Conservation (phyloP, 1,139 yeast species). For the Hemisphaericaspora xylofermentans region DNA sequence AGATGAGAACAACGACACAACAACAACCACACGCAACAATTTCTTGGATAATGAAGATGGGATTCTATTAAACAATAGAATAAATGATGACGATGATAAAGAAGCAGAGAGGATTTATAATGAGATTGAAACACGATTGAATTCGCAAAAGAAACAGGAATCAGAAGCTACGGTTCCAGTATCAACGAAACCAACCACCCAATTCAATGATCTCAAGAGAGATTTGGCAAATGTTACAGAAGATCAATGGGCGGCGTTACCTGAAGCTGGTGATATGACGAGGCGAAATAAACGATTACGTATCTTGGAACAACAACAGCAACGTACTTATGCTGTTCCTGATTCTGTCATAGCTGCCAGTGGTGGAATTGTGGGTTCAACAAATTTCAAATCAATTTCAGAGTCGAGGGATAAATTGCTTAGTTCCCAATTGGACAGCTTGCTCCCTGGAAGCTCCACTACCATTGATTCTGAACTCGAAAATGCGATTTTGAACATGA, state of each 20-base stretch:
- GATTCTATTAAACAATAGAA: constrained; percentile 17
- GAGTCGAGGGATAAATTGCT: constrained; percentile 54
- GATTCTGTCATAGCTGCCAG: constrained; percentile 54
- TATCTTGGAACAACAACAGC: constrained; percentile 59
- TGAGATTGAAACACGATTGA: constrained; percentile 59
- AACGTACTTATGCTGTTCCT: constrained; percentile 80
- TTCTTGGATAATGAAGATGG: constrained; percentile 22
- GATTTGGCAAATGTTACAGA: constrained; percentile 57
- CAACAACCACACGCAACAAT: constrained; percentile 16
- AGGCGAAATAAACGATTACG: constrained; percentile 73
- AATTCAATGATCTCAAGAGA: constrained; percentile 55
- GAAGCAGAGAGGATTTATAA: constrained; percentile 77
- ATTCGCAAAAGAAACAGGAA: constrained; percentile 18
- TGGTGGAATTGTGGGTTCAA: constrained; percentile 18
- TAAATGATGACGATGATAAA: constrained; percentile 54
- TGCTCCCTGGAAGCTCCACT: constrained; percentile 11
- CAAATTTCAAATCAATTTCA: constrained; percentile 51
- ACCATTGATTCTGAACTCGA: constrained; percentile 38
- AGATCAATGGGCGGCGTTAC: constrained; percentile 78
- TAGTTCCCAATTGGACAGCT: constrained; percentile 44
- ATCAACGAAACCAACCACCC: constrained; percentile 9
- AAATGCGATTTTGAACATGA: constrained; percentile 11
- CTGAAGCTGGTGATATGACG: constrained; percentile 89
- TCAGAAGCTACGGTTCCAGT: neutral
- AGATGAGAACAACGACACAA: constrained; percentile 26